Evolutionary conservation across 75 land plant species (phyloP), one percentile per base, ranked within the genome.

Genomic region (Selaginella moellendorffii): DNA sequence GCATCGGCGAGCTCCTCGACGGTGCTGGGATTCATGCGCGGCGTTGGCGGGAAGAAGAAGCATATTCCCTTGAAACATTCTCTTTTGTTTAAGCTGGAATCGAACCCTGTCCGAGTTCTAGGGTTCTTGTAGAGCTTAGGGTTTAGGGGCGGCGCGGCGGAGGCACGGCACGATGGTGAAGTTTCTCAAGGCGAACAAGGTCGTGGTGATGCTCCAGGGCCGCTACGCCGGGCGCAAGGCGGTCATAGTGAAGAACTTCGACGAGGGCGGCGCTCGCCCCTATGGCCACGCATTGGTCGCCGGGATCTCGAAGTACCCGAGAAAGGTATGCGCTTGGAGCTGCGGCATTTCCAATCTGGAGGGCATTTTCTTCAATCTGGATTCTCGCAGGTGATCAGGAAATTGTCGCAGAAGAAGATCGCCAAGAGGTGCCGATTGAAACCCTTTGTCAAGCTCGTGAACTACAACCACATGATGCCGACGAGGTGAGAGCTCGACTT

Each of bases 221-320:
- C 70, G 83, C 46, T 80, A 70, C 54, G 83, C 83, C 2, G 83
- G 83, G 1, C 74, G 83, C 28, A 80, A 80, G 64, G 83, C 83
- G 1, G 83, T 80, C 14, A 80, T 80, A 51, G 71, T 80, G 0
- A 81, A 81, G 36, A 66, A 36, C 60, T 79, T 72, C 76, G 82
- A 79, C 30, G 82, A 79, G 0, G 82, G 82, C 25, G 77, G 80
- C 8, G 68, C 65, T 27, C 73, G 83, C 0, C 72, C 82, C 24
- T 80, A 80, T 62, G 81, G 81, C 8, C 81, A 79, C 54, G 82
- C 82, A 60, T 67, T 79, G n/a, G 80, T 79, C 23, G 74, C 75
- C 23, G 81, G 81, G 29, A 71, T 79, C 27, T 62, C 70, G 51
- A 79, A 79, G 71, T 80, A 80, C 31, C 83, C 83, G 18, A 80